Evolutionary conservation across 164 flowering plant genomes (phyloP).

Genomic region (Warburgia ugandensis): DNA sequence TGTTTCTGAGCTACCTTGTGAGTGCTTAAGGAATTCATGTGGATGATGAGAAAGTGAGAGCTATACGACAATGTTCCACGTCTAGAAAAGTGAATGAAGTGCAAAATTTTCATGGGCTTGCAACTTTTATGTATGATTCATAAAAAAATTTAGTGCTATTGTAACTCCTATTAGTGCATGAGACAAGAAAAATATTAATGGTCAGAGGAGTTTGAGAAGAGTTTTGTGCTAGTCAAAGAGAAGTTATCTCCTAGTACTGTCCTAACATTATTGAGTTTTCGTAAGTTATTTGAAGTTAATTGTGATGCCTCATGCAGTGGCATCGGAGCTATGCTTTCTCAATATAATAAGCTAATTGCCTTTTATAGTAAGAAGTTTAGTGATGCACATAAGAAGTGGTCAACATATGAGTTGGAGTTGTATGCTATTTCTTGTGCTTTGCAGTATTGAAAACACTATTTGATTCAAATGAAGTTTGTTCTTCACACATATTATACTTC

Average conservation of each 20-base stretch:
- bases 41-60: not conserved
- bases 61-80: not conserved
- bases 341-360: not conserved
- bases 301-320: not conserved
- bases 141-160: not conserved
- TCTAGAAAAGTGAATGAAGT: not conserved
- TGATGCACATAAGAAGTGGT: not conserved
- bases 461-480: too few species aligned
- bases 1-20: not conserved
- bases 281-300: not conserved
- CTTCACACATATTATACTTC: too few species aligned
- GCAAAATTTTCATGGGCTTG: not conserved
- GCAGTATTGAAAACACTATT: not conserved
- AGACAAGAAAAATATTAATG: not conserved
- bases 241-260: not conserved
- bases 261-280: too few species aligned
- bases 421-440: not conserved
- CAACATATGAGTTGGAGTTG: not conserved
- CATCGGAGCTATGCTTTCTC: not conserved
- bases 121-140: not conserved
- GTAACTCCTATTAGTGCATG: not conserved
- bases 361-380: not conserved
- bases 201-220: not conserved
- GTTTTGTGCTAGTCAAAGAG: not conserved
- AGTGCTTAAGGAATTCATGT: not conserved